phyloP scores from a whole-genome alignment of 169 alveolate species.

The Eimeria acervulina region DNA sequence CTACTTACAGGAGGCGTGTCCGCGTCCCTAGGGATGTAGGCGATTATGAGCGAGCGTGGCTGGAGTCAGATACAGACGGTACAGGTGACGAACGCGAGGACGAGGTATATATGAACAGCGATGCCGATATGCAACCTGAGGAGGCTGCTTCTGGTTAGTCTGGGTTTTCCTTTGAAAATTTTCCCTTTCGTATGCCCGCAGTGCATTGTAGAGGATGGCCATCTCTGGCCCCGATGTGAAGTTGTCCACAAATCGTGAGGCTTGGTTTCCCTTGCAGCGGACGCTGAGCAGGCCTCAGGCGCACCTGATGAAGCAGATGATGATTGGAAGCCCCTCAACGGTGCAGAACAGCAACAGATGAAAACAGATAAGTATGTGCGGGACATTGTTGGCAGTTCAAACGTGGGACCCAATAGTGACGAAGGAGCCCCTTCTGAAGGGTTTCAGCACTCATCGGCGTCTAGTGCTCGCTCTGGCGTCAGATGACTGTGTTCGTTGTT shows the following conservation, averaged over 20 bases:
- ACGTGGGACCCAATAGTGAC: not conserved
- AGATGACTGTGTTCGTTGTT: not conserved
- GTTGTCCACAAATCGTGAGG: too few species aligned
- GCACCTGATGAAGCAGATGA: conserved; percentile 31
- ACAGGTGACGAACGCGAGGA: conserved; percentile 36
- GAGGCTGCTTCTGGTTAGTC: conserved; percentile 25
- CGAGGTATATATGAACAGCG: conserved; percentile 64
- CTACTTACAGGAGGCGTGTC: conserved; percentile 28
- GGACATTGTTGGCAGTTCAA: not conserved
- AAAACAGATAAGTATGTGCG: conserved; percentile 25
- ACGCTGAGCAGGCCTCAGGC: not conserved
- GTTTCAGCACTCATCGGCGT: not conserved
- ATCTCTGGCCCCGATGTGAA: not conserved
- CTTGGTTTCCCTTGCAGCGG: not conserved
- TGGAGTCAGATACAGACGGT: conserved; percentile 76
- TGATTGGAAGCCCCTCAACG: conserved; percentile 44
- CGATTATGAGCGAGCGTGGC: conserved; percentile 84
- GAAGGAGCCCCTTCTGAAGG: not conserved
- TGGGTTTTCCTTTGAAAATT: not conserved
- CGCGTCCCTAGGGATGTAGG: conserved; percentile 79
- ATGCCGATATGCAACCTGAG: not conserved
- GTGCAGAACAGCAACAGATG: conserved; percentile 45
- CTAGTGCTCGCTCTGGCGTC: not conserved
- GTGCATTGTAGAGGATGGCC: not conserved
- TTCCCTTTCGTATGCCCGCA: not conserved